Evolutionary conservation across 2,329 filamentous ascomycete species (phyloP).

Genomic region (Fusarium pseudoanthophilum): DNA sequence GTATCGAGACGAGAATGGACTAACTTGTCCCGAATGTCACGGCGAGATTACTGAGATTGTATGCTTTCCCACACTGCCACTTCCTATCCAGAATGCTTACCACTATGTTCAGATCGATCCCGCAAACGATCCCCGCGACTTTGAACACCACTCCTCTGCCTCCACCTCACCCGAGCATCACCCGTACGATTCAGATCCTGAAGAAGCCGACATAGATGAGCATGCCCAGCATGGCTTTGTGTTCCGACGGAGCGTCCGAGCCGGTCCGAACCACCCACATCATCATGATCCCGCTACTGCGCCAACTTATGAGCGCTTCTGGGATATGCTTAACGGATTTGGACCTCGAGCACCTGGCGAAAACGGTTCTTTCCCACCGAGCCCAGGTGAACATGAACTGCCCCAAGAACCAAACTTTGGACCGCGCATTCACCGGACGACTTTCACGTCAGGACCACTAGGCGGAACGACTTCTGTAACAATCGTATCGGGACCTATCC

Average conservation of each 20-base stretch:
- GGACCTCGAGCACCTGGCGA: slow-evolving; percentile 33
- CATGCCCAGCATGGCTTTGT: slow-evolving; percentile 57
- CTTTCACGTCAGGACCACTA: slow-evolving; percentile 51
- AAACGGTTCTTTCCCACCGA: slow-evolving; percentile 26
- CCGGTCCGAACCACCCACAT: slow-evolving; percentile 37
- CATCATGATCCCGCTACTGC: slow-evolving; percentile 49
- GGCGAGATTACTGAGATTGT: slow-evolving; percentile 90
- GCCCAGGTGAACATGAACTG: slow-evolving; percentile 20
- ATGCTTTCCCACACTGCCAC: slow-evolving; percentile 50
- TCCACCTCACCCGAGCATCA: slow-evolving; percentile 47
- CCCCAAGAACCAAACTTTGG: slow-evolving; percentile 32
- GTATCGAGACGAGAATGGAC: slow-evolving; percentile 74
- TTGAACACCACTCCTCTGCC: slow-evolving; percentile 44
- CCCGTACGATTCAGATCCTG: slow-evolving; percentile 62
- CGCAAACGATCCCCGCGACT: slow-evolving; percentile 71
- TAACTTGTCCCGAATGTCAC: slow-evolving; percentile 81
- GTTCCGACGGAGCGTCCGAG: slow-evolving; percentile 51
- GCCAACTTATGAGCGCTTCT: slow-evolving; percentile 55
- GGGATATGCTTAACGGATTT: slow-evolving; percentile 57
- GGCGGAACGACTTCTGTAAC: slow-evolving; percentile 60
- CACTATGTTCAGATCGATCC: slow-evolving; percentile 57
- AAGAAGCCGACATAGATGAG: slow-evolving; percentile 69
- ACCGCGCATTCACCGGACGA: slow-evolving; percentile 51
- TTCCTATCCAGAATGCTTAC: slow-evolving; percentile 22
- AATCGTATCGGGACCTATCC: slow-evolving; percentile 55